Conservation (phyloP, 2,329 filamentous ascomycete species). For the Clathrospora elynae region DNA sequence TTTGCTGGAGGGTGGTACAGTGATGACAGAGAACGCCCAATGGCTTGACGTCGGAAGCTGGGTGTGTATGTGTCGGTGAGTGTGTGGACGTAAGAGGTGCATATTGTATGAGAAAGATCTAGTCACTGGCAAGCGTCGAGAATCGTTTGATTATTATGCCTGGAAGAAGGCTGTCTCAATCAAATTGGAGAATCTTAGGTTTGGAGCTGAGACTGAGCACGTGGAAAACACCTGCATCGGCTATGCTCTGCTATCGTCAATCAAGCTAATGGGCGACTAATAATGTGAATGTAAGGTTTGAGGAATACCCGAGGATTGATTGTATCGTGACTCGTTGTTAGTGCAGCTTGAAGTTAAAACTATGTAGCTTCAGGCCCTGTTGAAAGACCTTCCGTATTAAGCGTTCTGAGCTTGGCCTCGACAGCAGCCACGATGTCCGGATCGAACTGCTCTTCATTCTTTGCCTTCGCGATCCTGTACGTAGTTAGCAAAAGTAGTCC, state of each 20-base stretch:
- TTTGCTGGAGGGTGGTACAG: neutral
- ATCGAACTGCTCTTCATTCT: conserved; percentile 61
- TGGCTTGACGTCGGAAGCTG: neutral
- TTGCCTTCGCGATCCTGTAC: conserved; percentile 61
- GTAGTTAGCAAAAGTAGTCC: conserved; percentile 12
- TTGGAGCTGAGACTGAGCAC: no score
- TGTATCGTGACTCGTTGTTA: neutral
- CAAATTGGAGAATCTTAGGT: no score
- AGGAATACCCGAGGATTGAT: neutral
- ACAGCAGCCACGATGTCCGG: conserved; percentile 64
- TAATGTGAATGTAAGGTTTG: neutral
- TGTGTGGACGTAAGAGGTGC: no score
- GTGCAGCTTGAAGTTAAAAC: neutral
- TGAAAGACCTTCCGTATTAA: conserved; percentile 35
- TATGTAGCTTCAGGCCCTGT: conserved; percentile 25
- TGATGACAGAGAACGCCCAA: neutral
- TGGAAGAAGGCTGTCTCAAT: no score
- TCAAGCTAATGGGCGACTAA: neutral
- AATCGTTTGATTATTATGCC: no score
- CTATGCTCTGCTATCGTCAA: no score
- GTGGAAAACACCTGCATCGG: no score
- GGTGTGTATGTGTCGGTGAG: no score
- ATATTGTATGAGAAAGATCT: no score
- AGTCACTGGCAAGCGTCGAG: no score
- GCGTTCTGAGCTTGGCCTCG: conserved; percentile 58